Base-by-base conservation (phyloP, 2,329 filamentous ascomycete genomes). In the Calcarisporium arbuscula region DNA sequence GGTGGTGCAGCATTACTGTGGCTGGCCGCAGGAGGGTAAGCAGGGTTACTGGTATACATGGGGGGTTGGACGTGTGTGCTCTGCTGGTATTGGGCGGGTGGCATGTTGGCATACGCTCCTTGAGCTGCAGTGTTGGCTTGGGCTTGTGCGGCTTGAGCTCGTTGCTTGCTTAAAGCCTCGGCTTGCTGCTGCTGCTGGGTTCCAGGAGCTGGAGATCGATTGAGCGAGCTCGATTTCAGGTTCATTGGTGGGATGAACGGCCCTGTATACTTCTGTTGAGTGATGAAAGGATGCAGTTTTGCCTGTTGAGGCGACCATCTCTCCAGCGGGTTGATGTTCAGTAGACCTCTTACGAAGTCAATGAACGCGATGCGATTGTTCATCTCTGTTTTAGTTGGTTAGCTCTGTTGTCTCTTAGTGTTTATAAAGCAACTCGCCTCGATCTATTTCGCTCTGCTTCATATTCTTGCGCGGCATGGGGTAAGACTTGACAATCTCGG, bases 381-480 rank as follows among this genome's bases (percentile, higher is more conserved):
- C 83, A 98, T 94, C 80, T 98, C 92, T 98, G 54, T 14, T 39
- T 52, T 38, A 55, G n/a, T n/a, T n/a, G 11, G 42, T 43, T 36
- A 50, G 44, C 19, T 17, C 10, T 8, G 22, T 28, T n/a, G 30
- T 23, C 9, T 3, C 14, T 7, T 5, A 18, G 9, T 12, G n/a
- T 8, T 14, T n/a, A n/a, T n/a, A n/a, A n/a, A n/a, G n/a, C n/a
- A n/a, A n/a, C n/a, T n/a, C 69, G 95, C 92, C 92, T 84, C 92
- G 70, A 51, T 98, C 92, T 45, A 98, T 82, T 63, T 98, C 92
- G 48, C 80, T 85, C 58, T 84, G 88, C 67, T 98, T 98, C 92
- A 98, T 98, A 54, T 95, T 95, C 67, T 98, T 98, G 52, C 92
- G 76, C 30, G 92, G 92, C 90, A 98, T 95, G 6, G 92, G 85